Base-by-base conservation (phyloP, 2,329 filamentous ascomycete species). In the Paecilomyces sp. region DNA sequence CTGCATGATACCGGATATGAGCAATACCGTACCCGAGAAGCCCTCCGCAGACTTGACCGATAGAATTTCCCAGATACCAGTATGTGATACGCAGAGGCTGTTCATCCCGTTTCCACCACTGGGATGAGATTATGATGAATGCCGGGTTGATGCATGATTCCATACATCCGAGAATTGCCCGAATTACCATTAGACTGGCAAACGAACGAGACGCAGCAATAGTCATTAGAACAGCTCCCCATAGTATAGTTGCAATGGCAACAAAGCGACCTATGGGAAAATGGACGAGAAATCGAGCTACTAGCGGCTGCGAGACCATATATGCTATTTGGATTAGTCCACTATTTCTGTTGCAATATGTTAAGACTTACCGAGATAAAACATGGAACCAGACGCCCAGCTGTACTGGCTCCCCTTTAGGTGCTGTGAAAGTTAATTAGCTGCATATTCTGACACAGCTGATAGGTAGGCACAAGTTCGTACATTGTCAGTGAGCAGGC, bases 11-110 rank as follows among this genome's bases (percentile, higher is more conserved):
- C 3, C 64, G 52, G 57, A 74, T 73, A 57, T 78, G 74, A 5
- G 76, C 77, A 36, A 80, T 78, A 0, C 75, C 78, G 51, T 76
- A 79, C 0, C 75, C 76, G 1, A 80, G 66, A 11, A 79, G 67
- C 1, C 76, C 76, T 28, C 77, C 77, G 1, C 77, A 67, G 7
- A 77, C 77, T 2, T 77, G 74, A 3, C 74, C 74, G n/a, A 75
- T 64, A 0, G 75, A 77, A 36, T 78, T 78, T 2, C 74, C 75
- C 0, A 72, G 66, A 53, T 71, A 72, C 63, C 66, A 70, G 2
- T 68, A 57, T 2, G 66, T 66, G 34, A 68, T 67, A 15, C 70
- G 64, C 6, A 65, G 63, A 3, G 65, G 66, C 50, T 72, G 68
- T 54, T 72, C 58, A 1, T 58, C 33, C 4, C 64, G 60, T 6